Evolutionary conservation across 257 asterid genomes (phyloP).

Genomic region (Parsonsia alboflavescens): DNA sequence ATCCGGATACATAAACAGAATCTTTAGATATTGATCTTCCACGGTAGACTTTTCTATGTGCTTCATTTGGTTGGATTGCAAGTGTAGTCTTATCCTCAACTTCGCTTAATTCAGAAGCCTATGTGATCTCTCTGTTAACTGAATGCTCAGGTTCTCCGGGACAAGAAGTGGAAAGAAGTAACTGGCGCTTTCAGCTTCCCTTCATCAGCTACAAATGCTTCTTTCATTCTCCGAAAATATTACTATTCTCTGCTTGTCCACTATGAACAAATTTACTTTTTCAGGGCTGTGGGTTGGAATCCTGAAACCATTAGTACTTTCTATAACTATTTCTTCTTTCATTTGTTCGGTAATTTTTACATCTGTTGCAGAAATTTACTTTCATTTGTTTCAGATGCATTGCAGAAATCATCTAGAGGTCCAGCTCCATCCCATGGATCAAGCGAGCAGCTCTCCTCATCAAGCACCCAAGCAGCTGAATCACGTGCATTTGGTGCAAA

Average conservation of each 20-base stretch:
- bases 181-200: conserved; percentile 67
- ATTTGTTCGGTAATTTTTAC: background rate
- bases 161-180: conserved; percentile 77
- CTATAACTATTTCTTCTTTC: background rate
- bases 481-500: background rate
- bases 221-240: conserved; percentile 78
- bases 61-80: background rate
- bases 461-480: background rate
- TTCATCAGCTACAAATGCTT: conserved; percentile 85
- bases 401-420: background rate
- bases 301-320: conserved; percentile 43
- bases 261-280: conserved; percentile 71
- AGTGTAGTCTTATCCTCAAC: background rate
- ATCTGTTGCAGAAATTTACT: background rate
- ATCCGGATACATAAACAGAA: background rate
- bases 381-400: conserved; percentile 12
- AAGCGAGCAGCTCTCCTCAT: background rate
- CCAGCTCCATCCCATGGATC: background rate
- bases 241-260: conserved; percentile 66
- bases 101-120: background rate
- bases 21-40: background rate
- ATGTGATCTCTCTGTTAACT: conserved; percentile 2
- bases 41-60: background rate
- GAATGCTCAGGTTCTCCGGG: conserved; percentile 48
- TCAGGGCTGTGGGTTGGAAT: conserved; percentile 62